A percentile compares a stretch with the other conserved stretches of the same genome.
These are phyloP conservation scores for Rhinocladiella mackenziei DNA, from an alignment of 2,329 filamentous ascomycete genomes.

Conservation along the genomic window DNA sequence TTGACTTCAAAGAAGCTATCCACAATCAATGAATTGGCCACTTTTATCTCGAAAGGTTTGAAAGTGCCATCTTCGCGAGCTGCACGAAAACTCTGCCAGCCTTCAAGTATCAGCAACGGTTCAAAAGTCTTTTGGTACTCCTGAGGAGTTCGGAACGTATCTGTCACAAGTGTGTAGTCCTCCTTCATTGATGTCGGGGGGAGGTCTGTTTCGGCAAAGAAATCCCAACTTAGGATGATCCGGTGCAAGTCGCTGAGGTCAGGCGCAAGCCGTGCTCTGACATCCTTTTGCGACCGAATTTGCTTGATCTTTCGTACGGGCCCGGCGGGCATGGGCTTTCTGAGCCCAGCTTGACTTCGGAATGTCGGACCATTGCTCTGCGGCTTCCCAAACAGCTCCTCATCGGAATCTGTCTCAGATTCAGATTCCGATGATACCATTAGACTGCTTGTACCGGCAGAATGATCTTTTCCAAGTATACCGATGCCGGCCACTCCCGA, in stretches of 20 bases:
- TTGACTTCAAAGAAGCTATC: constrained; percentile 92
- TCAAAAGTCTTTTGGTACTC: constrained; percentile 89
- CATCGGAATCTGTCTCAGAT: constrained; percentile 70
- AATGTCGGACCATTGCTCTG: constrained; percentile 37
- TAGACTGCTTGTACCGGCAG: constrained; percentile 66
- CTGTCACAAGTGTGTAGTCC: constrained; percentile 70
- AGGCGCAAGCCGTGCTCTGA: constrained; percentile 85
- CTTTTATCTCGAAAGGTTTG: constrained; percentile 79
- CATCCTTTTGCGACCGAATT: constrained; percentile 80
- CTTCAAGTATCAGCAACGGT: constrained; percentile 83
- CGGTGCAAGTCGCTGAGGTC: constrained; percentile 81
- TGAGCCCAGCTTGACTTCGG: constrained; percentile 48
- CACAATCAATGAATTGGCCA: constrained; percentile 81
- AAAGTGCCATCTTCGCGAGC: constrained; percentile 79
- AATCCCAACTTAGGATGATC: constrained; percentile 88
- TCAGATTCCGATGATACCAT: constrained; percentile 74
- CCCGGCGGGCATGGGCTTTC: constrained; percentile 43
- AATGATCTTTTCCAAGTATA: constrained; percentile 73
- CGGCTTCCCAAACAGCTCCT: constrained; percentile 61
- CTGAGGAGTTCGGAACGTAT: constrained; percentile 68
- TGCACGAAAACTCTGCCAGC: constrained; percentile 90
- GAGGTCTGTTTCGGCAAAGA: constrained; percentile 82
- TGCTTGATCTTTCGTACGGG: constrained; percentile 82
- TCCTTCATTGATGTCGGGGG: constrained; percentile 69
- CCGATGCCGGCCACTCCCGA: constrained; percentile 71